phyloP scores from a whole-genome alignment of 2,329 filamentous ascomycete species.

The Fusarium austroafricanum region DNA sequence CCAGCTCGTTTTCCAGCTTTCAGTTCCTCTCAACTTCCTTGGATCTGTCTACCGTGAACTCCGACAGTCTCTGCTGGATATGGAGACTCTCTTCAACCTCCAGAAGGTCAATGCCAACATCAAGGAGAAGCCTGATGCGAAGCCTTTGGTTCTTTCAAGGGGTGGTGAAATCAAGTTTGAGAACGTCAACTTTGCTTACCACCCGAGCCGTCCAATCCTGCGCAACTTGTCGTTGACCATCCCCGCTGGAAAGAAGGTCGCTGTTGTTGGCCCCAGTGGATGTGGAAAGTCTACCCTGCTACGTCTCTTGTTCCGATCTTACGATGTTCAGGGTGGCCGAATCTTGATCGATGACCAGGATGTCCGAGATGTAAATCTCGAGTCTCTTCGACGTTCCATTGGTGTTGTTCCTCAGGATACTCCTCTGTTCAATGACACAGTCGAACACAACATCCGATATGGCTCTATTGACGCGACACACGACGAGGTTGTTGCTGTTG shows the following conservation, averaged over 20 bases:
- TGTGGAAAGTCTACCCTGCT: slow-evolving; percentile 97
- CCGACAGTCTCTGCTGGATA: slow-evolving; percentile 92
- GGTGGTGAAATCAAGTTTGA: slow-evolving; percentile 95
- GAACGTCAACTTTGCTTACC: slow-evolving; percentile 94
- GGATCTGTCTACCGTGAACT: slow-evolving; percentile 98
- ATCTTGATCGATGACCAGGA: slow-evolving; percentile 96
- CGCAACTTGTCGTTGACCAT: slow-evolving; percentile 88
- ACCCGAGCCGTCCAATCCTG: slow-evolving; percentile 86
- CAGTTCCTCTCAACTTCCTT: slow-evolving; percentile 95
- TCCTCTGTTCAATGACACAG: slow-evolving; percentile 95
- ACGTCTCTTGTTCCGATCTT: slow-evolving; percentile 91
- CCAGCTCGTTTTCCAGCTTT: slow-evolving; percentile 97
- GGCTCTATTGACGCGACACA: slow-evolving; percentile 81
- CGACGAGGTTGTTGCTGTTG: slow-evolving; percentile 80
- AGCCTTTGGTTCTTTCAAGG: slow-evolving; percentile 75
- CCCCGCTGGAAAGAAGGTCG: slow-evolving; percentile 94
- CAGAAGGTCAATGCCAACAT: slow-evolving; percentile 96
- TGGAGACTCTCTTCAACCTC: slow-evolving; percentile 97
- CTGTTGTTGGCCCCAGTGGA: slow-evolving; percentile 92
- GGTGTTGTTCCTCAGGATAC: slow-evolving; percentile 98
- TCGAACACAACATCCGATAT: slow-evolving; percentile 95
- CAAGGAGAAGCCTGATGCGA: slow-evolving; percentile 79
- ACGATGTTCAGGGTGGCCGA: slow-evolving; percentile 85
- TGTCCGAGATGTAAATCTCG: slow-evolving; percentile 82
- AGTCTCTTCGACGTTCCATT: slow-evolving; percentile 85